Conservation (phyloP, 768 basidiomycete genomes). For the Suillus fuscotomentosus region DNA sequence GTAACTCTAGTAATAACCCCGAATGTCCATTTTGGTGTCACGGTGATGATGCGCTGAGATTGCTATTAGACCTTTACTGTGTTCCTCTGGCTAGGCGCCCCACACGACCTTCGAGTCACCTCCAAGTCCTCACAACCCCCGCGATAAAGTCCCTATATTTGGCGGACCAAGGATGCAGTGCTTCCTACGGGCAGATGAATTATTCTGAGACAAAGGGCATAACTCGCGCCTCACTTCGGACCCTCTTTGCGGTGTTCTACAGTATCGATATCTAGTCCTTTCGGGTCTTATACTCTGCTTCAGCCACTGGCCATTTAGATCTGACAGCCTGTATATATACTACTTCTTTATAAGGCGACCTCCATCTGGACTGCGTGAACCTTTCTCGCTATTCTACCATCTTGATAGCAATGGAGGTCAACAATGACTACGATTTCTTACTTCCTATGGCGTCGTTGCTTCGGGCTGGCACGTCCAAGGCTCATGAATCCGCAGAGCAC, state of each 20-base stretch:
- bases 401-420: neutral
- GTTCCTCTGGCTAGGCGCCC: neutral
- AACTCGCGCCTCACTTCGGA: neutral
- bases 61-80: neutral
- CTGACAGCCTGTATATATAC: neutral
- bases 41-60: neutral
- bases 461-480: slow-evolving; percentile 37
- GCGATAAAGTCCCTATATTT: neutral
- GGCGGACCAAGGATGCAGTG: too few relatives aligned
- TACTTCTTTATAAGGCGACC: neutral
- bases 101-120: neutral
- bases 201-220: neutral
- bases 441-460: slow-evolving; percentile 38
- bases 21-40: too few relatives aligned
- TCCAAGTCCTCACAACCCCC: neutral
- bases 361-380: neutral
- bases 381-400: neutral
- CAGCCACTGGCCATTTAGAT: neutral
- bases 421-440: slow-evolving; percentile 19
- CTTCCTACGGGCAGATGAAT: neutral
- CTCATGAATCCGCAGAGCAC: slow-evolving; percentile 58
- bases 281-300: neutral
- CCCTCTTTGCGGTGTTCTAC: neutral
- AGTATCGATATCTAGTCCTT: neutral
- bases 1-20: too few relatives aligned